A percentile compares a stretch with the other conserved stretches of the same genome.
These are phyloP conservation scores for Pichia phayaonensis DNA, from an alignment of 805 yeast genomes.

Conservation along the genomic window DNA sequence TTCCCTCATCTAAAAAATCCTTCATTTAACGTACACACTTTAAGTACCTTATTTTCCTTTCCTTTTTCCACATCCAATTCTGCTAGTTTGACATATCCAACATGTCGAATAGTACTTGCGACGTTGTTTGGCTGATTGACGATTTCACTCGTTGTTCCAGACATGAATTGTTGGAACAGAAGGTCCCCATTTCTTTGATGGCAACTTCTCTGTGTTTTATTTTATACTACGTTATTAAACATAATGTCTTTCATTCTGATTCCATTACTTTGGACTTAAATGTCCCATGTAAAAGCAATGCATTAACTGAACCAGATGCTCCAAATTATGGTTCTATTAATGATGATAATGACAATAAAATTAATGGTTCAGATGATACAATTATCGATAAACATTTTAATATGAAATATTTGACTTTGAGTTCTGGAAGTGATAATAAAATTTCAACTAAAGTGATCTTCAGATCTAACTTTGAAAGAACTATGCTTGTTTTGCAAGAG, in stretches of 20 bases:
- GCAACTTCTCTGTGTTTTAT: constrained; percentile 26
- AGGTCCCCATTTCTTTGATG: constrained; percentile 24
- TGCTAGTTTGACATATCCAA: neutral
- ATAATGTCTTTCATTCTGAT: neutral
- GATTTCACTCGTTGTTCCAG: constrained; percentile 44
- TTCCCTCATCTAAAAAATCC: too few species aligned
- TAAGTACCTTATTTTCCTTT: too few species aligned
- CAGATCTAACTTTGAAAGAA: constrained; percentile 45
- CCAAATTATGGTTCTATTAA: neutral
- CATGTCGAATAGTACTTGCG: constrained; percentile 11
- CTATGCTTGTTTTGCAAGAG: constrained; percentile 42
- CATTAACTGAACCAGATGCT: neutral
- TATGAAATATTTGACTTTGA: constrained; percentile 43
- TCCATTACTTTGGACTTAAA: neutral
- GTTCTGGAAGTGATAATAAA: constrained; percentile 53
- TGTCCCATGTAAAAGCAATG: neutral
- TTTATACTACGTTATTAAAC: neutral
- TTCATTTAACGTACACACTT: too few species aligned
- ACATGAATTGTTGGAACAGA: constrained; percentile 28
- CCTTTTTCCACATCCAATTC: neutral
- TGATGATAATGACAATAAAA: neutral
- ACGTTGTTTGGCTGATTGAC: constrained; percentile 27
- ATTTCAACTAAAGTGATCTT: constrained; percentile 47
- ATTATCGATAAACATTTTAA: constrained; percentile 53
- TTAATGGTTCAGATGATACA: neutral